Base-by-base conservation (phyloP, 108 stramenopile genomes). In the Stephanodiscus triporus region DNA sequence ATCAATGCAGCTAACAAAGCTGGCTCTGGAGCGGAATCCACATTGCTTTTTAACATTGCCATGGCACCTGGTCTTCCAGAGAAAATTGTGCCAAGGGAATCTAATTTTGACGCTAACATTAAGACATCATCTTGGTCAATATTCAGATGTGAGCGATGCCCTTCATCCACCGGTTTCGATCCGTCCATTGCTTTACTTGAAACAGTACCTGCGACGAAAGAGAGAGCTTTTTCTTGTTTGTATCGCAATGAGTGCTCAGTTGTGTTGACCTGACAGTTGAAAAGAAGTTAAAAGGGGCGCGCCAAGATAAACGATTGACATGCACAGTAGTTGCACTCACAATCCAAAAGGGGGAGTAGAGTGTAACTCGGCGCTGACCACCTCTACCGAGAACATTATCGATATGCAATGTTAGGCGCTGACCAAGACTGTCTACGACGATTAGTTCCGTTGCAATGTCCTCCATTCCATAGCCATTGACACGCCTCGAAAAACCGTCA, bases 321-420 rank as follows among this genome's bases (percentile, higher is more conserved):
- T 19, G 11, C 9, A 55, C 6, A 22, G 19, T 16, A 32, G 6
- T 6, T n/a, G 19, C 14, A 45, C 34, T 38, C 36, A 54, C 26
- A 66, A 95, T 90, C 95, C 97, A 98, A 64, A 89, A 96, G 8
- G 97, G 97, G 65, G 89, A 96, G 70, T 84, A 97, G 23, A 98
- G 68, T 0, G 84, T 75, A 17, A 97, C 87, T 29, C 84, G 87
- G 13, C 96, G 85, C 65, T 98, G 97, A 11, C 96, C 97, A 19
- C 96, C 96, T 62, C 93, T 91, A 10, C 97, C 96, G 22, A 88
- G 81, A 19, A 86, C 63, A 77, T 98, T 97, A 54, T 98, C 96
- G 36, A 98, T 82, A 23, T 75, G 72, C 36, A 98, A 70, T 16
- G 73, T 85, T 4, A 98, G 72, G 37, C 87, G 86, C 74, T 98